phyloP scores from a whole-genome alignment of 139 green algal genomes.

The Chlorella sp. region DNA sequence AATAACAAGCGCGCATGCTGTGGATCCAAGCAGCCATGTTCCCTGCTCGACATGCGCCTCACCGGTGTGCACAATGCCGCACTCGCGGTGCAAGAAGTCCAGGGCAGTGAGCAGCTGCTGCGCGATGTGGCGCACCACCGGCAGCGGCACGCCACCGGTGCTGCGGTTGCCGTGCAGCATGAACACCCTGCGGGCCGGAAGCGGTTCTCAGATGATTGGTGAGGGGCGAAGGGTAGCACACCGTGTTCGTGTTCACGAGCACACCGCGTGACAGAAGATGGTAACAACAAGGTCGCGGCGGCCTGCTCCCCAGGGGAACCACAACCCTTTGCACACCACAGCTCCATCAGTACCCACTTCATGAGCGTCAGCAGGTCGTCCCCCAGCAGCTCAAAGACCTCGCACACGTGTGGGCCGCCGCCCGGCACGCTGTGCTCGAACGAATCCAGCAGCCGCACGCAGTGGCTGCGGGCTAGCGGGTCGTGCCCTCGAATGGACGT shows the following conservation, averaged over 20 bases:
- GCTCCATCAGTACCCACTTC: too few species aligned
- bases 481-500: slow-evolving; percentile 63
- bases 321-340: too few species aligned
- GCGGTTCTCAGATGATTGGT: too few species aligned
- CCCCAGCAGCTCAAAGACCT: slow-evolving; percentile 95
- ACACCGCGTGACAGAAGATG: too few species aligned
- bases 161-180: not conserved
- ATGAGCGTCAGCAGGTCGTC: slow-evolving; percentile 86
- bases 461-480: slow-evolving; percentile 45
- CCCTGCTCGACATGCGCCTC: too few species aligned
- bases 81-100: slow-evolving; percentile 89
- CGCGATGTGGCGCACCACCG: slow-evolving; percentile 83
- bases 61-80: slow-evolving; percentile 91
- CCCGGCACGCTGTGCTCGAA: slow-evolving; percentile 96
- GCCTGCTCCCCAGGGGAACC: too few species aligned
- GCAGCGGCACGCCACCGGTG: slow-evolving; percentile 87
- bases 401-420: slow-evolving; percentile 92
- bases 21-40: too few species aligned
- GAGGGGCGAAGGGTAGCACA: too few species aligned
- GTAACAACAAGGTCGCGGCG: too few species aligned
- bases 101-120: slow-evolving; percentile 89
- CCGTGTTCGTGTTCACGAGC: too few species aligned
- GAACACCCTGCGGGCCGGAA: slow-evolving; percentile 32
- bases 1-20: too few species aligned
- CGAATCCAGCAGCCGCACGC: slow-evolving; percentile 34